Base-by-base conservation (phyloP, 352 stramenopile species). In the Globisporangium spinosum region DNA sequence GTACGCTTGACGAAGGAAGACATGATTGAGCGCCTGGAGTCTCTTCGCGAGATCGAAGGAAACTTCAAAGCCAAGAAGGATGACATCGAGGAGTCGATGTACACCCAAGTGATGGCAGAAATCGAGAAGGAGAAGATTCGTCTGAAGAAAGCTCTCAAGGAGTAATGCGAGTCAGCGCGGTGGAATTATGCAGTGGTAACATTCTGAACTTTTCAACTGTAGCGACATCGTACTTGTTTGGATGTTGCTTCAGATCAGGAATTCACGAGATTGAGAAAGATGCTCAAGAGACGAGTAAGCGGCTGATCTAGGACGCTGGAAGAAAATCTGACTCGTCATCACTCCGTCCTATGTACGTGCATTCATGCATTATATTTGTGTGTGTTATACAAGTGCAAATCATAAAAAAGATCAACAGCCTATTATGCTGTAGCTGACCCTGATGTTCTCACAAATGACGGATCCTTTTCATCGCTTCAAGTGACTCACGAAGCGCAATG, bases 111-210 rank as follows among this genome's bases (percentile, higher is more conserved):
- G 23, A 85, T 93, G 79, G 62, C 55, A 4, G 85, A 93, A 68
- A 88, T 93, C 59, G 65, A 78, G n/a, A 74, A 80, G 34, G 85
- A 93, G 70, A 93, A 91, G 66, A 25, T 60, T 22, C 82, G 85
- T 15, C 55, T 91, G 38, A 90, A 93, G 73, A 78, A 73, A 51
- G 73, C 75, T 66, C 71, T 93, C 22, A 82, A 88, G 70, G 77
- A 78, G 58, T 61, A 67, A 60, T 15, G 12, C 51, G 29, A 43
- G 35, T 43, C 12, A 13, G 35, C 12, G 35, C 3, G 34, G 34
- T 12, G 34, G 12, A 40, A 40, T 40, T 12, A 43, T 13, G 35
- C 35, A 43, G 13, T 43, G 10, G 35, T 43, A 43, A 43, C 35
- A 15, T 56, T 20, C 9, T 57, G 10, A 34, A 57, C 6, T n/a